Evolutionary conservation across 2,329 filamentous ascomycete genomes (phyloP).

Genomic region (Neofusicoccum laricinum): DNA sequence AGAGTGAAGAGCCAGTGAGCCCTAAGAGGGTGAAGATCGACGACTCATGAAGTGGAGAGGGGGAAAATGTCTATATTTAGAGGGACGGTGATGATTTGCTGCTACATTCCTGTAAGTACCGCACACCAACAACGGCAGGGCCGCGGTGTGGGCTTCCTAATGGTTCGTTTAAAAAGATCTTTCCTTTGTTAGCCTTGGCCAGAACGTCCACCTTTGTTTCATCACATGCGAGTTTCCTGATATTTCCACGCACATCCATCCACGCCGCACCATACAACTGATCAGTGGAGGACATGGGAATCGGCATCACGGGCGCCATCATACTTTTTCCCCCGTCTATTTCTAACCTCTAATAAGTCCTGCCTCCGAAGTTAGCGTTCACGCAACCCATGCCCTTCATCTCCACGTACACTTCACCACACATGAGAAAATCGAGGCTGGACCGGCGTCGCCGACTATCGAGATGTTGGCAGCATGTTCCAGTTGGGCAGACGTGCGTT

Average conservation of each 20-base stretch:
- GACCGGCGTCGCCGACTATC: not conserved
- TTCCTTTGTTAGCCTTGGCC: not conserved
- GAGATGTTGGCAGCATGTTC: not conserved
- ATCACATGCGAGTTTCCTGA: slow-evolving; percentile 11
- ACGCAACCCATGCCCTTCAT: not conserved
- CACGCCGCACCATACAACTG: not conserved
- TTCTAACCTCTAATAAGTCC: not conserved
- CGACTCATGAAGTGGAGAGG: slow-evolving; percentile 4
- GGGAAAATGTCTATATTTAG: slow-evolving; percentile 5
- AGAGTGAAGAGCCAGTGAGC: not conserved
- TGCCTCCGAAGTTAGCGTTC: not conserved
- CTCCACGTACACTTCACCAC: not conserved
- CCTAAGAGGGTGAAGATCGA: not conserved
- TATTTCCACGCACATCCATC: not conserved
- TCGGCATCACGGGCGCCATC: not conserved
- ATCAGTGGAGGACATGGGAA: no score
- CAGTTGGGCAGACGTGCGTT: not conserved
- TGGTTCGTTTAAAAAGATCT: not conserved
- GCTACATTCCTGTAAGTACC: slow-evolving; percentile 10
- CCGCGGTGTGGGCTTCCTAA: not conserved
- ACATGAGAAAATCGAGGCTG: not conserved
- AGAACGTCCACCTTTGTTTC: slow-evolving; percentile 6
- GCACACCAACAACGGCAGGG: slow-evolving; percentile 5
- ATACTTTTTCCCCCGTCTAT: not conserved
- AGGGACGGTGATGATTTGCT: slow-evolving; percentile 4